Evolutionary conservation across 23 red algal genomes (phyloP), one percentile per base, ranked within the genome.

Genomic region (Gracilariopsis chorda): DNA sequence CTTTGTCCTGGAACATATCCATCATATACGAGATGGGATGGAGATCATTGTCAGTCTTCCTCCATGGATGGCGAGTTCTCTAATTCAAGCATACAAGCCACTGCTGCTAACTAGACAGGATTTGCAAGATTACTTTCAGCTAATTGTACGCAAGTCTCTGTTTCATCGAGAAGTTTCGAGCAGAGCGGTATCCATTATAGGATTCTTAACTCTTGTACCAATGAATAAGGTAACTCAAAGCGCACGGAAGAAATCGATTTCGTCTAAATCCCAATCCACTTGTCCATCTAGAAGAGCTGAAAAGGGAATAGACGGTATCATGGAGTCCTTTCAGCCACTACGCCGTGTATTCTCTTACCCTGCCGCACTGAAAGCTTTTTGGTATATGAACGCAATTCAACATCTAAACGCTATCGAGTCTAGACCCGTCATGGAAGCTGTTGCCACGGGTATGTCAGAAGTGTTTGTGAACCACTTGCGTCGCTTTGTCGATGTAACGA

Each of bases 311-410:
- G 72, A 89, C 46, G 47, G 68, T 35, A 48, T 89, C 23, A 57
- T 89, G 61, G 85, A 89, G 37, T 44, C 72, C 7, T 45, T 89
- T 58, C 85, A 89, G 55, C 85, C 85, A 37, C 24, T 89, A 27
- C 85, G 85, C 13, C 65, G 85, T n/a, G 69, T 78, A 40, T 89
- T 89, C 58, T 89, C 85, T 24, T 89, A 78, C 60, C 70, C 85
- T 25, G 69, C 85, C 32, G 48, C 72, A 13, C 40, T 77, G 58
- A 64, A 37, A 14, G 85, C 85, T 32, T 70, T 89, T 16, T 46
- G 76, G 46, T 89, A 89, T 45, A 89, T 73, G 72, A 89, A 61
- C n/a, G 58, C 72, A 3, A 67, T 51, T 62, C 47, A 43, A 1
- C 44, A 73, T 59, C 51, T 89, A 21, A 55, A 56, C 23, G n/a